A percentile compares a stretch with the other conserved stretches of the same genome.
These are phyloP conservation scores for Cryptococcus sp. DNA, from an alignment of 1,284 basidiomycete genomes.

Conservation along the genomic window DNA sequence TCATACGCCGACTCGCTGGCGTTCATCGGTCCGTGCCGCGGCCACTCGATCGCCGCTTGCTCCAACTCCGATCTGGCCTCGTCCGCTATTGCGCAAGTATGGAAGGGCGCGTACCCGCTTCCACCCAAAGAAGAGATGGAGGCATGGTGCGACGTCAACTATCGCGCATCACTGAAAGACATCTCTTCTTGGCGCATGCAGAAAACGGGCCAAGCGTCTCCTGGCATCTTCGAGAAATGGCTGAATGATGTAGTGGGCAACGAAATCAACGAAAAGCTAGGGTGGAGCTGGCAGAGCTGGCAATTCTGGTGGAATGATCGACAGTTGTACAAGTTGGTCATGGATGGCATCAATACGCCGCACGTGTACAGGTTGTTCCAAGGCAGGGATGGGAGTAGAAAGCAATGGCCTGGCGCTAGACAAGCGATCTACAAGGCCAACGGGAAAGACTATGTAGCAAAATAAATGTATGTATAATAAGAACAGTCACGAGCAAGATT, in stretches of 20 bases:
- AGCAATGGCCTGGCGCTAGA: slow-evolving; percentile 16
- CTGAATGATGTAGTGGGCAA: slow-evolving; percentile 16
- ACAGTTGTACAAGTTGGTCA: slow-evolving; percentile 13
- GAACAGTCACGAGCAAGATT: too few species aligned
- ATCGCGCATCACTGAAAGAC: background rate
- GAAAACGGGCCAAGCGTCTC: slow-evolving; percentile 4
- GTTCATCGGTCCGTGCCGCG: slow-evolving; percentile 16
- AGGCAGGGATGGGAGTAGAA: slow-evolving; percentile 12
- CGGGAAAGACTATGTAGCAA: background rate
- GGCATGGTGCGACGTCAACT: slow-evolving; percentile 17
- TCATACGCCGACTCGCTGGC: slow-evolving; percentile 15
- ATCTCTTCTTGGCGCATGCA: slow-evolving; percentile 1
- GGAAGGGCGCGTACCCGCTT: slow-evolving; percentile 5
- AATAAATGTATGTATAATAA: too few species aligned
- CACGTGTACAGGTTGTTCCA: slow-evolving; percentile 16
- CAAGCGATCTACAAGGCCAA: slow-evolving; percentile 8
- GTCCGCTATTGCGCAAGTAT: slow-evolving; percentile 18
- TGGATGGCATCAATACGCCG: slow-evolving; percentile 18
- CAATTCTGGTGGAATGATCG: slow-evolving; percentile 20
- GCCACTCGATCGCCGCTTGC: slow-evolving; percentile 11
- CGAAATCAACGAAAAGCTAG: slow-evolving; percentile 12
- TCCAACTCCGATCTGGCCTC: slow-evolving; percentile 15
- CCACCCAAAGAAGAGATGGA: slow-evolving; percentile 8
- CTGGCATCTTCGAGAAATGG: slow-evolving; percentile 12
- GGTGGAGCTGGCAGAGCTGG: slow-evolving; percentile 19